Evolutionary conservation across 2,329 filamentous ascomycete species (phyloP).

Genomic region (Fusarium phyllophilum): DNA sequence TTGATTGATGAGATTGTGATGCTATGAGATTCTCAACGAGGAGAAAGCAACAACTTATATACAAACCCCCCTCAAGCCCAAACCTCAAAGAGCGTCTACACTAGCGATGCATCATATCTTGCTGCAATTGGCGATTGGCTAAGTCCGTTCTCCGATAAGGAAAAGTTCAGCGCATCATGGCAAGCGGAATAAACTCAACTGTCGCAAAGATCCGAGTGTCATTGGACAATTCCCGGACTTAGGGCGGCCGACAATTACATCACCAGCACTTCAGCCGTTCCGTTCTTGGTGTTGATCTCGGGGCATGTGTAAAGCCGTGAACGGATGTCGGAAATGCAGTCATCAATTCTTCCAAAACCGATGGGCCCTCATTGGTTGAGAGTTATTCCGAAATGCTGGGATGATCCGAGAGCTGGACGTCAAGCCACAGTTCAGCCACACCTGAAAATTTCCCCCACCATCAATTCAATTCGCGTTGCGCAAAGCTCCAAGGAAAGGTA

Average conservation of each 20-base stretch:
- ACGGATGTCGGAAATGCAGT: slow-evolving; percentile 18
- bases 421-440: slow-evolving; percentile 42
- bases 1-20: background rate
- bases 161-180: background rate
- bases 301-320: slow-evolving; percentile 30
- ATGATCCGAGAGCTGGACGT: slow-evolving; percentile 18
- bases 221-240: slow-evolving; percentile 9
- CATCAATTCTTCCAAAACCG: slow-evolving; percentile 40
- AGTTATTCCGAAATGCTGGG: slow-evolving; percentile 23
- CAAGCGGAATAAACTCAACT: background rate
- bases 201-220: background rate
- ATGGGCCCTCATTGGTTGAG: background rate
- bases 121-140: background rate
- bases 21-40: background rate
- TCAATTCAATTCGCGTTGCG: slow-evolving; percentile 20
- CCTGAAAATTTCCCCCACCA: slow-evolving; percentile 43
- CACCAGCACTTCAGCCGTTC: background rate
- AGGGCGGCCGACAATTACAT: slow-evolving; percentile 25
- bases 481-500: background rate
- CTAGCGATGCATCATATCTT: background rate
- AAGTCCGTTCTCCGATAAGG: background rate
- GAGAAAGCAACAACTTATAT: background rate
- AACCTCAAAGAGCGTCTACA: background rate
- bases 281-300: slow-evolving; percentile 12
- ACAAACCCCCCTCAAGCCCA: background rate